phyloP scores from a whole-genome alignment of 441 rosid genomes.

The Eruca vesicaria region DNA sequence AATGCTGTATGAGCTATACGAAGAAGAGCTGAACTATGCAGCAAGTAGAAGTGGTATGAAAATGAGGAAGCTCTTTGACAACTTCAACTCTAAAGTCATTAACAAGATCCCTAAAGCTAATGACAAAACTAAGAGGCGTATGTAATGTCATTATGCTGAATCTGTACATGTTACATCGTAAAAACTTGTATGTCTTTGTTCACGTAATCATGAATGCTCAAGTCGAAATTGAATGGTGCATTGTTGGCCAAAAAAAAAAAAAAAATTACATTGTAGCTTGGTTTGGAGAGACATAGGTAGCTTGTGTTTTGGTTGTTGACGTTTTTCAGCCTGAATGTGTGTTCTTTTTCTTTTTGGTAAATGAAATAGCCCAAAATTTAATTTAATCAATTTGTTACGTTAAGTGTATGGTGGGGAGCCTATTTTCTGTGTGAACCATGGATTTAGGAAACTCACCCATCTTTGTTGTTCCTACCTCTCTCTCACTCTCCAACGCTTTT shows the following conservation, averaged over 20 bases:
- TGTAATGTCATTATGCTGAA: conserved; percentile 6
- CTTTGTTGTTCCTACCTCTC: conserved; percentile 13
- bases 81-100: conserved; percentile 43
- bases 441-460: conserved; percentile 17
- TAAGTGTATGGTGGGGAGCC: conserved; percentile 8
- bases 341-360: conserved; percentile 23
- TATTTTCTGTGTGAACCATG: neutral
- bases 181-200: too few relatives aligned
- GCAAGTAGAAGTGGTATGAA: conserved; percentile 41
- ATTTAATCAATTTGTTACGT: conserved; percentile 25
- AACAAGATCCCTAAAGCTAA: conserved; percentile 46
- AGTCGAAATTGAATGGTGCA: too few relatives aligned
- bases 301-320: neutral
- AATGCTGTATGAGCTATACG: conserved; percentile 43
- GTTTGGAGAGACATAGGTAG: too few relatives aligned
- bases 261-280: too few relatives aligned
- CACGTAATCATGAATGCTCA: too few relatives aligned
- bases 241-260: too few relatives aligned
- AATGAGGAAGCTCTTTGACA: conserved; percentile 33
- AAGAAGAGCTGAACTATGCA: conserved; percentile 40
- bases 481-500: conserved; percentile 4
- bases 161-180: neutral
- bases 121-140: conserved; percentile 10
- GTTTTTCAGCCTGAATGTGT: conserved; percentile 29
- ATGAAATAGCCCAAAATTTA: conserved; percentile 21